These are phyloP conservation scores for Aspergillus jensenii DNA, from an alignment of 2,329 filamentous ascomycete species.

Conservation along the genomic window DNA sequence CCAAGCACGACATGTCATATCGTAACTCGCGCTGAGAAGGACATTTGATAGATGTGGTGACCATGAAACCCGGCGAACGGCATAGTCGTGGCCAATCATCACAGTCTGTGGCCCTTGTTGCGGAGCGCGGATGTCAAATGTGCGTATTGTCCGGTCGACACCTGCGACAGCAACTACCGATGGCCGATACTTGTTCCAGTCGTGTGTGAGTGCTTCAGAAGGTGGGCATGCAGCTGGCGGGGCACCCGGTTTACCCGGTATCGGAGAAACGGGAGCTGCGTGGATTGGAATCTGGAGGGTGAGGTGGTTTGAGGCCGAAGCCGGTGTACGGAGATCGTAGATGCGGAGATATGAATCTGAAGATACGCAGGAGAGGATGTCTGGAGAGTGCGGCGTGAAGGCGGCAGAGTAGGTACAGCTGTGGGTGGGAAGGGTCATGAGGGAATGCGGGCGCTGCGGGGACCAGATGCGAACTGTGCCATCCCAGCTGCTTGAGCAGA, in stretches of 20 bases:
- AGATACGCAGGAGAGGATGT: slow-evolving; percentile 81
- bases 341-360: slow-evolving; percentile 86
- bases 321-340: slow-evolving; percentile 86
- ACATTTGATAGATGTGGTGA: slow-evolving; percentile 90
- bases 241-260: slow-evolving; percentile 35
- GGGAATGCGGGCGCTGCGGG: slow-evolving; percentile 69
- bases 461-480: slow-evolving; percentile 96
- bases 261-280: slow-evolving; percentile 56
- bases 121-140: slow-evolving; percentile 84
- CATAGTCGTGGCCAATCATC: slow-evolving; percentile 86
- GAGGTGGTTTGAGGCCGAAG: slow-evolving; percentile 84
- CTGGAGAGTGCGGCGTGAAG: slow-evolving; percentile 84
- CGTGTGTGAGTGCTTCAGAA: slow-evolving; percentile 84
- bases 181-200: slow-evolving; percentile 98
- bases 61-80: slow-evolving; percentile 82
- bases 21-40: slow-evolving; percentile 85
- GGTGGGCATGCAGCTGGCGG: slow-evolving; percentile 54
- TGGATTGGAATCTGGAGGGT: slow-evolving; percentile 82
- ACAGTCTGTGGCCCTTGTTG: slow-evolving; percentile 69
- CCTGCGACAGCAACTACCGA: slow-evolving; percentile 82
- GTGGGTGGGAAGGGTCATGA: slow-evolving; percentile 85
- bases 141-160: slow-evolving; percentile 82
- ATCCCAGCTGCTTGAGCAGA: slow-evolving; percentile 92
- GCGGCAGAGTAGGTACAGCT: slow-evolving; percentile 92
- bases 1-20: slow-evolving; percentile 97